These are phyloP conservation scores for Saccharomyces cerevisiae DNA, from an alignment of 805 yeast genomes.

Conservation along the genomic window DNA sequence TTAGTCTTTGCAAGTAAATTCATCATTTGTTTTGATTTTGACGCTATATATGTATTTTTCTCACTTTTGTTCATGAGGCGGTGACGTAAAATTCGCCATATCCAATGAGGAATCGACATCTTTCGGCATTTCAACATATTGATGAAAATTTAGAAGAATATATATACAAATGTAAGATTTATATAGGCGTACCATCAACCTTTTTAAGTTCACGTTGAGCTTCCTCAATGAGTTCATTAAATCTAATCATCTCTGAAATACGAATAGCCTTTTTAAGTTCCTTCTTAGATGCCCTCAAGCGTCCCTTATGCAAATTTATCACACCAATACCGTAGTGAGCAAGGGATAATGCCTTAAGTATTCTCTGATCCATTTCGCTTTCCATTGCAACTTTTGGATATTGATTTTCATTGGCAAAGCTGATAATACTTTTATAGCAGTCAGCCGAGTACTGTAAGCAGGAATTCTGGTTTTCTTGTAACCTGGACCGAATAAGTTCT, in stretches of 20 bases:
- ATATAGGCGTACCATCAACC: not conserved
- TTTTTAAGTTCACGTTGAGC: slow-evolving; percentile 55
- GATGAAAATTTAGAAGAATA: not conserved
- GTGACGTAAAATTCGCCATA: not conserved
- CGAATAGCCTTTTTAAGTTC: slow-evolving; percentile 56
- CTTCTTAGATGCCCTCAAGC: slow-evolving; percentile 46
- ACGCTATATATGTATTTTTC: not conserved
- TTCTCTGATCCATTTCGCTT: not conserved
- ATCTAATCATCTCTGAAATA: slow-evolving; percentile 55
- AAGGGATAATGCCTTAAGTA: slow-evolving; percentile 49
- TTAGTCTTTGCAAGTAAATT: not conserved
- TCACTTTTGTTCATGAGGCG: not conserved
- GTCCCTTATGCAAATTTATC: slow-evolving; percentile 48
- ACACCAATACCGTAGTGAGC: slow-evolving; percentile 81
- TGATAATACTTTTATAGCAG: slow-evolving; percentile 33
- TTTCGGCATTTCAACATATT: not conserved
- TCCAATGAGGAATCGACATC: not conserved
- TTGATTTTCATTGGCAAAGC: slow-evolving; percentile 25
- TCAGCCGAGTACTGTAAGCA: slow-evolving; percentile 23
- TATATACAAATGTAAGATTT: not conserved
- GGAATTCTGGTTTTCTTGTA: slow-evolving; percentile 7
- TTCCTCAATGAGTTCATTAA: slow-evolving; percentile 47
- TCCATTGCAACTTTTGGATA: slow-evolving; percentile 1
- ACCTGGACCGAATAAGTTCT: not conserved
- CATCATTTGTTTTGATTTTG: not conserved